Evolutionary conservation across 805 yeast genomes (phyloP), one percentile per base, ranked within the genome.

Genomic region (Kazachstania africana): DNA sequence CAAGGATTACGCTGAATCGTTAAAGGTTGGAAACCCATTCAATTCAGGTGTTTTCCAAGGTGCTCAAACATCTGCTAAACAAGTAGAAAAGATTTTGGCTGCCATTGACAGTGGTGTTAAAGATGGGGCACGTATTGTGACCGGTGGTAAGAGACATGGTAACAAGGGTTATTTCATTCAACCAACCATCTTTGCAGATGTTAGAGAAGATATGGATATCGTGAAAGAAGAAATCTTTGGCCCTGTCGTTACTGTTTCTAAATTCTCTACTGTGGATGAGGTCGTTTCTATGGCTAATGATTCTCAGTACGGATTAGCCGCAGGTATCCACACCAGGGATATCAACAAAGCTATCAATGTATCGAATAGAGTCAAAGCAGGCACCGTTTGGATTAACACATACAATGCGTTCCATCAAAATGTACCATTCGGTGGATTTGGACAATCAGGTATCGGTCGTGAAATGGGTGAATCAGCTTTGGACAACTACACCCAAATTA

Each of bases 351-450:
- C 93, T 23, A 65, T 79, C 46, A 72, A 72, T 35, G 87, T 82
- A 40, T 67, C 94, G 26, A 67, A 70, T 60, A 72, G 74, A 54
- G 61, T 87, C 35, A 72, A 76, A 48, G 78, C 94, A 37, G 97
- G 97, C 53, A 81, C 88, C 36, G 75, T 87, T 44, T 88, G 94
- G 88, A 71, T 85, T 44, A 87, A 87, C 72, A 74, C 85, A 36
- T 78, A 83, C 60, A 85, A 85, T 61, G 91, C 82, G 53, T 78
- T 84, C 70, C 85, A 85, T 60, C 78, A 68, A 50, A 67, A 71
- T 57, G 79, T 87, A 58, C 95, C 95, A 50, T 87, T 87, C 59
- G 95, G 95, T 48, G 95, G 95, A 28, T 80, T 68, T 66, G 83
- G 83, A 59, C 75, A 76, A 68, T 77, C 91, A 36, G 97, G 97